These are phyloP conservation scores for Euphorbia tirucalli DNA, from an alignment of 345 rosid genomes.

Conservation along the genomic window DNA sequence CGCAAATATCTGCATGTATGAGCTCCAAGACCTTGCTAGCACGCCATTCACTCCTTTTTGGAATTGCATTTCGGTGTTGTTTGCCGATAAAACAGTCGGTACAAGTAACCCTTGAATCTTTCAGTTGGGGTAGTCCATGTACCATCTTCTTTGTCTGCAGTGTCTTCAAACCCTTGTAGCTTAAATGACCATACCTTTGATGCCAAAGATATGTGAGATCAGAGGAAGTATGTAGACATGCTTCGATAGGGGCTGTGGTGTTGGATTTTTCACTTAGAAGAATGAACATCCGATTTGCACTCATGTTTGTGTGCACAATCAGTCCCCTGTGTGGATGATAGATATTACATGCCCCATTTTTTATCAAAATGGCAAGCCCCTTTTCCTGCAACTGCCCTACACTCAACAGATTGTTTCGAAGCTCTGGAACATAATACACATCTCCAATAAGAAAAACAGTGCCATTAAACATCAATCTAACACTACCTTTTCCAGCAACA, in stretches of 20 bases:
- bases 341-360: neutral
- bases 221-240: too few species aligned
- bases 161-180: neutral
- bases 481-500: conserved; percentile 7
- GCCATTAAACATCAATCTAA: neutral
- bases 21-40: neutral
- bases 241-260: too few species aligned
- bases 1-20: neutral
- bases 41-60: conserved; percentile 4
- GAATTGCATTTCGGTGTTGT: neutral
- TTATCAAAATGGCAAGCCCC: neutral
- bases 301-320: neutral
- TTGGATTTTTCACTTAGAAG: neutral
- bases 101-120: neutral
- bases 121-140: neutral
- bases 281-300: conserved; percentile 11
- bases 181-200: neutral
- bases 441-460: neutral
- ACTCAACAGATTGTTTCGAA: neutral
- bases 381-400: conserved; percentile 9
- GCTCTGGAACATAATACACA: neutral
- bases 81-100: neutral
- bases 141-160: neutral
- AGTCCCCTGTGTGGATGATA: neutral
- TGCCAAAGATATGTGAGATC: conserved; percentile 1